Percentiles rank a stretch among this genome's conserved stretches.
These are phyloP conservation scores for Nannochloropsis limnetica DNA, from an alignment of 352 stramenopile species.

Conservation along the genomic window DNA sequence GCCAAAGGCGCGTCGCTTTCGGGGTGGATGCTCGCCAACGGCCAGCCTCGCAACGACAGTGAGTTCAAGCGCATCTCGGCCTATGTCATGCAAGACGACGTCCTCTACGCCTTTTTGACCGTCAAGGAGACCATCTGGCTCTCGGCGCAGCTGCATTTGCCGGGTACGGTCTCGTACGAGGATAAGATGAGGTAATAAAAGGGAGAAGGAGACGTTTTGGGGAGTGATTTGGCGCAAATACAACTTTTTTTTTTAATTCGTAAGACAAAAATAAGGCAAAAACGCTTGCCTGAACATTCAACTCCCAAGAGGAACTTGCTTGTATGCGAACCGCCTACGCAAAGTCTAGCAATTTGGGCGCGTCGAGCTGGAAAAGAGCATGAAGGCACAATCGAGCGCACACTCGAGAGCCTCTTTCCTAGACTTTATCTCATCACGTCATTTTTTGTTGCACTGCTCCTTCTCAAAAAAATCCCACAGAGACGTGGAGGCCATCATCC, in stretches of 20 bases:
- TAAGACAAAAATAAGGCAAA: too few relatives aligned
- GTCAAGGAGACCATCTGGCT: conserved; percentile 72
- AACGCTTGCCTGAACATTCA: too few relatives aligned
- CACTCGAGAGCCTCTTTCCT: too few relatives aligned
- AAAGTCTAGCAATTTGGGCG: too few relatives aligned
- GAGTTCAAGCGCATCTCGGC: conserved; percentile 9
- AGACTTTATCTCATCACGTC: background rate
- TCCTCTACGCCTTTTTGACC: conserved; percentile 67
- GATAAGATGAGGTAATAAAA: conserved; percentile 51
- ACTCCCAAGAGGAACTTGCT: too few relatives aligned
- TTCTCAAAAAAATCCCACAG: conserved; percentile 59
- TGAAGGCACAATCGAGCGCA: too few relatives aligned
- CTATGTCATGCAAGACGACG: conserved; percentile 63
- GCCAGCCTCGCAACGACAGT: background rate
- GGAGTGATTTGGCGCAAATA: too few relatives aligned
- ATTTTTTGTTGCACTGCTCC: background rate
- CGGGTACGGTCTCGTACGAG: conserved; percentile 54
- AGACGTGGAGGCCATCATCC: conserved; percentile 56
- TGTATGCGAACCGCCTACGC: too few relatives aligned
- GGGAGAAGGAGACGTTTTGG: conserved; percentile 11
- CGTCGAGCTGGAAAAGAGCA: too few relatives aligned
- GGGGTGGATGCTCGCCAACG: conserved; percentile 10
- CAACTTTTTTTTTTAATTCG: too few relatives aligned
- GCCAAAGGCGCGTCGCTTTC: conserved; percentile 10
- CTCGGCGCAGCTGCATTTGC: conserved; percentile 65